These are phyloP conservation scores for Paecilomyces niveus DNA, from an alignment of 2,329 filamentous ascomycete species.

Conservation along the genomic window DNA sequence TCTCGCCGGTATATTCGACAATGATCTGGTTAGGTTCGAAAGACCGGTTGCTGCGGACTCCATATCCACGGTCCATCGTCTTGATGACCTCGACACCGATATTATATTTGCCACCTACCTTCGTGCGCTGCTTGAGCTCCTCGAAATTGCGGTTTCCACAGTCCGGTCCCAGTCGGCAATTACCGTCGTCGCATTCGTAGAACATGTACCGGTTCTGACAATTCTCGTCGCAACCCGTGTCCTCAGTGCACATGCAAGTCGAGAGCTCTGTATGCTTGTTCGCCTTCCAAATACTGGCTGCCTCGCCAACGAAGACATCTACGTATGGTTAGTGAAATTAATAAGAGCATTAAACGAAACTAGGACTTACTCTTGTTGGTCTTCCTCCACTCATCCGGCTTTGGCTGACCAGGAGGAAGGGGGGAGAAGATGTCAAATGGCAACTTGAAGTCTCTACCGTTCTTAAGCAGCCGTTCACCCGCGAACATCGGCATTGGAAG, in stretches of 20 bases:
- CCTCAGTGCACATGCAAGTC: conserved; percentile 68
- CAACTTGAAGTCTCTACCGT: conserved; percentile 75
- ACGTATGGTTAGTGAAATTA: not conserved
- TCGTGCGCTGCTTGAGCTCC: conserved; percentile 65
- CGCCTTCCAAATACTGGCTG: conserved; percentile 73
- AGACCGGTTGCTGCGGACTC: conserved; percentile 80
- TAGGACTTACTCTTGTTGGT: conserved; percentile 72
- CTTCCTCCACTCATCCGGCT: conserved; percentile 87
- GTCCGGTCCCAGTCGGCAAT: conserved; percentile 71
- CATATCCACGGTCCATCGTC: conserved; percentile 80
- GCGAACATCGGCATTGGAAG: conserved; percentile 75
- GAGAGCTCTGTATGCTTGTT: conserved; percentile 67
- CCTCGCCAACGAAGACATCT: conserved; percentile 89
- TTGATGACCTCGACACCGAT: conserved; percentile 94
- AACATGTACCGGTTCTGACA: conserved; percentile 97
- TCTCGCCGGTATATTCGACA: conserved; percentile 96
- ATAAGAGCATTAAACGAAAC: not conserved
- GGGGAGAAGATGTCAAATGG: conserved; percentile 88
- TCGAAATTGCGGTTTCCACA: conserved; percentile 89
- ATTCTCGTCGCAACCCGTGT: conserved; percentile 76
- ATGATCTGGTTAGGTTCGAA: conserved; percentile 92
- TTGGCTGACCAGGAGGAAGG: conserved; percentile 75
- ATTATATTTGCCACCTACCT: conserved; percentile 76
- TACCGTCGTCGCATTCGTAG: conserved; percentile 88
- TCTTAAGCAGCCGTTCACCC: conserved; percentile 62